Evolutionary conservation across 164 flowering plant species (phyloP).

Genomic region (Magnolia kwangsiensis): DNA sequence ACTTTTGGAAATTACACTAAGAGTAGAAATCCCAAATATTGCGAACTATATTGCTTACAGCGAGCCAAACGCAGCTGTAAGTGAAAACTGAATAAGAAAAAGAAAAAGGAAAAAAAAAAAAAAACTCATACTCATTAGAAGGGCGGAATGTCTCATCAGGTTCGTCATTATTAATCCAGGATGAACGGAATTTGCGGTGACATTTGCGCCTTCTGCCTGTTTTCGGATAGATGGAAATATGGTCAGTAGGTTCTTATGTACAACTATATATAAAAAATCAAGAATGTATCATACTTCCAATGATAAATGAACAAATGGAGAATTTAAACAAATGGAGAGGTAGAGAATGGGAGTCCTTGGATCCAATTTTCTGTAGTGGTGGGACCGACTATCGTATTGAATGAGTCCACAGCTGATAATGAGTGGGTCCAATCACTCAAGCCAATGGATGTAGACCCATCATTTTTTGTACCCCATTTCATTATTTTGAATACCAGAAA

Average conservation of each 20-base stretch:
- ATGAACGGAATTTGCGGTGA: conserved; percentile 80
- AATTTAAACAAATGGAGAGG: not conserved
- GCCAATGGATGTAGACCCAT: too few relatives aligned
- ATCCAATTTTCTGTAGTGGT: not conserved
- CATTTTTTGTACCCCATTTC: too few relatives aligned
- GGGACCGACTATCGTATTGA: not conserved
- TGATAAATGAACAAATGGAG: not conserved
- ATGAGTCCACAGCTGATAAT: not conserved
- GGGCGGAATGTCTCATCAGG: conserved; percentile 56
- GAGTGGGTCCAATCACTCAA: too few relatives aligned
- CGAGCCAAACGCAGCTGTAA: not conserved
- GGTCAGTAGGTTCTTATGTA: not conserved
- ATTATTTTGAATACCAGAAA: too few relatives aligned
- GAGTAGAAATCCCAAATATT: not conserved
- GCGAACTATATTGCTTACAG: too few relatives aligned
- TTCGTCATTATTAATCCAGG: conserved; percentile 92
- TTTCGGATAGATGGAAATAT: not conserved
- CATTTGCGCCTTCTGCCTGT: conserved; percentile 83
- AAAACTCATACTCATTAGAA: conserved; percentile 50
- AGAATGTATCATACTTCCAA: too few relatives aligned
- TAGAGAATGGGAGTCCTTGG: not conserved
- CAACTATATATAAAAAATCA: too few relatives aligned
- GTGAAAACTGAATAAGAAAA: not conserved
- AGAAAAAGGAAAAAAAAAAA: not conserved
- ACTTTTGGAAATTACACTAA: not conserved